A percentile compares a stretch with the other conserved stretches of the same genome.
Conservation (phyloP, 352 stramenopile species). For the Phytophthora tubulina region DNA sequence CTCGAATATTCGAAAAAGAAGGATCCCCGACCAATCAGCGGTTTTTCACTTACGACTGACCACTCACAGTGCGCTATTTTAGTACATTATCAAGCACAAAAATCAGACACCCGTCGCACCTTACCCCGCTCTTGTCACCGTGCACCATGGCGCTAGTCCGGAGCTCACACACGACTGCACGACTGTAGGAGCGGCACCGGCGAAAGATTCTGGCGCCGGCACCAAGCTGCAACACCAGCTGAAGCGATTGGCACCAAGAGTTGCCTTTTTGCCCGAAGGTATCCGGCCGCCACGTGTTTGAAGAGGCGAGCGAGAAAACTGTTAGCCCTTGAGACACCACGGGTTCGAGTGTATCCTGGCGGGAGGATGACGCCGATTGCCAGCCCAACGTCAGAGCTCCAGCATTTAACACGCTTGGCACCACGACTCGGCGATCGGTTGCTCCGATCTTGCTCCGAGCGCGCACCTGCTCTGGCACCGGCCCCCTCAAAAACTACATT, state of each 20-base stretch:
- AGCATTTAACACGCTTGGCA: slow-evolving; percentile 22
- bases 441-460: slow-evolving; percentile 24
- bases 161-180: slow-evolving; percentile 32
- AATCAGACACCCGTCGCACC: slow-evolving; percentile 11
- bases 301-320: slow-evolving; percentile 12
- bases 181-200: slow-evolving; percentile 28
- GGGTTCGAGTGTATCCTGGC: slow-evolving; percentile 19
- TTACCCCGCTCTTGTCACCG: neutral
- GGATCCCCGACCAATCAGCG: slow-evolving; percentile 30
- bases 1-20: slow-evolving; percentile 49
- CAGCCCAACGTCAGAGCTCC: slow-evolving; percentile 3
- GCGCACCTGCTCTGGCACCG: slow-evolving; percentile 33
- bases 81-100: slow-evolving; percentile 19
- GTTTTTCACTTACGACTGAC: slow-evolving; percentile 21
- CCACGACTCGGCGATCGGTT: slow-evolving; percentile 16
- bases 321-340: slow-evolving; percentile 28
- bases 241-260: slow-evolving; percentile 1
- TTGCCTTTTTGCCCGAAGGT: slow-evolving; percentile 9
- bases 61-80: slow-evolving; percentile 16
- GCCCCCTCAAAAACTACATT: slow-evolving; percentile 39
- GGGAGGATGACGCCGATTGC: slow-evolving; percentile 4
- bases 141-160: slow-evolving; percentile 29
- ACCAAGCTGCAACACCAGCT: slow-evolving; percentile 19
- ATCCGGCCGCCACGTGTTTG: slow-evolving; percentile 14
- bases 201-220: slow-evolving; percentile 13